Conservation (phyloP, 192 early-diverging fungal species). For the Coemansia sp. region DNA sequence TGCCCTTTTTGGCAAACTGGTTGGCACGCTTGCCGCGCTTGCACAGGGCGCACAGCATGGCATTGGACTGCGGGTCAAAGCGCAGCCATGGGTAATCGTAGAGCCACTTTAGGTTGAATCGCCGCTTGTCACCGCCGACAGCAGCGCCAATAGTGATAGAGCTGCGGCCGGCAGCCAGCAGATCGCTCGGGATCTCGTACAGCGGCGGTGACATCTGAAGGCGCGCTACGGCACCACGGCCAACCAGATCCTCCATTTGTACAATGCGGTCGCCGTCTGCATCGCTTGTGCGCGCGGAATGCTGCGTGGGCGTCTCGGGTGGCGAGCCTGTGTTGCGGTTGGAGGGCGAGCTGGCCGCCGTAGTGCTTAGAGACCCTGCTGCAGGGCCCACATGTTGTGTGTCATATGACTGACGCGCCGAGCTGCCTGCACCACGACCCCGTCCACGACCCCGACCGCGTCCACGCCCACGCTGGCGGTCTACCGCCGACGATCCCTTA, state of each 20-base stretch:
- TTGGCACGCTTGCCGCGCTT: conserved; percentile 35
- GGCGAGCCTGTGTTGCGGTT: neutral
- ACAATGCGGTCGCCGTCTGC: conserved; percentile 17
- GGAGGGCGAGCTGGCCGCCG: neutral
- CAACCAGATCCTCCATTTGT: conserved; percentile 36
- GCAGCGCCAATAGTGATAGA: conserved; percentile 49
- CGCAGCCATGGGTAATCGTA: conserved; percentile 50
- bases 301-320: neutral
- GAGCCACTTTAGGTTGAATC: conserved; percentile 51
- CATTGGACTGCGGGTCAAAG: conserved; percentile 32
- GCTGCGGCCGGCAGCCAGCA: conserved; percentile 21
- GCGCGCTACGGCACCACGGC: conserved; percentile 21
- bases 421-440: conserved; percentile 7
- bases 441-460: conserved; percentile 25
- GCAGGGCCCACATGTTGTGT: neutral
- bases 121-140: conserved; percentile 41
- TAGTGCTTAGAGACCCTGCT: conserved; percentile 1
- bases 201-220: neutral
- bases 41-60: conserved; percentile 49
- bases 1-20: conserved; percentile 49
- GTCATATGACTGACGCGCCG: conserved; percentile 1
- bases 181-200: conserved; percentile 21
- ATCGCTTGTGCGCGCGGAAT: conserved; percentile 1
- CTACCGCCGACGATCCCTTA: neutral
- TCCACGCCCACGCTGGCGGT: conserved; percentile 4